phyloP scores from a whole-genome alignment of 164 flowering plant species.

The Cinnamomum chago region DNA sequence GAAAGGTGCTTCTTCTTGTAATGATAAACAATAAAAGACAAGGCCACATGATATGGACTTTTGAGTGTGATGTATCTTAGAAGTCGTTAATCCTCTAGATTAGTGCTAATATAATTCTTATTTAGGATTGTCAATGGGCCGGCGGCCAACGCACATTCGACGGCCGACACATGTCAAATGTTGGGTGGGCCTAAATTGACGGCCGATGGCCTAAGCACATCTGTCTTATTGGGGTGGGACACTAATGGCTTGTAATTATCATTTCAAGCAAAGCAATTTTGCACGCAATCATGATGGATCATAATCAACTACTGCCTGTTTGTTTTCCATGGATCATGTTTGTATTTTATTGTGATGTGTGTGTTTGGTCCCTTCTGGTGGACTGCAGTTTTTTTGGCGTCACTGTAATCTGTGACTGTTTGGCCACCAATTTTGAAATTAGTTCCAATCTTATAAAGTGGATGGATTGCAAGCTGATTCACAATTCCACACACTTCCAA shows the following conservation, averaged over 20 bases:
- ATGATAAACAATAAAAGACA: neutral
- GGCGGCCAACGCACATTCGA: neutral
- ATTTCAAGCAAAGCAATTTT: neutral
- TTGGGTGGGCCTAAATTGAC: neutral
- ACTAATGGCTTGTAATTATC: neutral
- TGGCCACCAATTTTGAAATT: neutral
- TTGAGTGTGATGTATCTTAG: neutral
- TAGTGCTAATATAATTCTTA: neutral
- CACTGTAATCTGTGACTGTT: neutral
- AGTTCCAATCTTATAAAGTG: neutral
- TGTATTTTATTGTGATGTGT: neutral
- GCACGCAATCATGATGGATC: neutral
- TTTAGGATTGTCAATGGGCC: neutral
- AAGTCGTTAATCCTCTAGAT: constrained; percentile 1
- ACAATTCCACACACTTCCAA: too few relatives aligned
- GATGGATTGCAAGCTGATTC: too few relatives aligned
- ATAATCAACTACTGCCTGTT: neutral
- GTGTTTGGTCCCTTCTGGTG: neutral
- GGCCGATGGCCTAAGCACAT: neutral
- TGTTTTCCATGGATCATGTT: neutral
- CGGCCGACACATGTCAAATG: neutral
- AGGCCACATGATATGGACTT: neutral
- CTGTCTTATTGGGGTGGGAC: neutral
- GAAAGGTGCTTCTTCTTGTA: neutral
- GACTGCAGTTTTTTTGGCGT: neutral